A percentile compares a stretch with the other conserved stretches of the same genome.
Conservation (phyloP, 345 rosid species). For the Brassica juncea region DNA sequence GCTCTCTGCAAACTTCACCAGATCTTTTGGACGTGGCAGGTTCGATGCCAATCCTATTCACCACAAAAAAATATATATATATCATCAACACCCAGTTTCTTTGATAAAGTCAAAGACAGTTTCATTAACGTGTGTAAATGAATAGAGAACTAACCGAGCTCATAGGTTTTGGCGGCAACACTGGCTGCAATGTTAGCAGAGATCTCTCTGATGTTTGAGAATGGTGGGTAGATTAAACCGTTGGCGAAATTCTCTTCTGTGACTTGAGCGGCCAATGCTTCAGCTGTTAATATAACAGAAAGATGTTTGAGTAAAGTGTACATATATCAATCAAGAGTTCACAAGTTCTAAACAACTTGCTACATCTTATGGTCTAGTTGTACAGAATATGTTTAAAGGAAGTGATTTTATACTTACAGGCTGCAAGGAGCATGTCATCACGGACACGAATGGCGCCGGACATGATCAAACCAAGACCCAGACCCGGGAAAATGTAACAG, state of each 20-base stretch:
- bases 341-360: not conserved
- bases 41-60: conserved; percentile 76
- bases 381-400: not conserved
- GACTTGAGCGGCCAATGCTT: conserved; percentile 88
- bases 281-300: conserved; percentile 55
- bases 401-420: conserved; percentile 60
- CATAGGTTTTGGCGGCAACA: conserved; percentile 91
- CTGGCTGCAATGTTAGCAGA: conserved; percentile 87
- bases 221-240: conserved; percentile 92
- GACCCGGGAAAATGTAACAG: conserved; percentile 93
- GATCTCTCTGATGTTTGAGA: conserved; percentile 81
- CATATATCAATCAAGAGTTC: not conserved
- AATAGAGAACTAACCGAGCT: conserved; percentile 64
- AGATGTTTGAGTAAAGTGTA: not conserved
- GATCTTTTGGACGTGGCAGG: conserved; percentile 84
- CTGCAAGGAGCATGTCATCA: conserved; percentile 96
- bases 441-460: conserved; percentile 91
- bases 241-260: conserved; percentile 60
- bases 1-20: conserved; percentile 83
- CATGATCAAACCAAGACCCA: conserved; percentile 93
- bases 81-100: not conserved
- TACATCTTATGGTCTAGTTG: not conserved
- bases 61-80: conserved; percentile 27
- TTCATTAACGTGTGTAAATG: not conserved
- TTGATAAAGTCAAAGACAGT: not conserved